Percentiles rank a stretch among this genome's conserved stretches.
Conservation (phyloP, 2,329 filamentous ascomycete genomes). For the Aureobasidium sp. region DNA sequence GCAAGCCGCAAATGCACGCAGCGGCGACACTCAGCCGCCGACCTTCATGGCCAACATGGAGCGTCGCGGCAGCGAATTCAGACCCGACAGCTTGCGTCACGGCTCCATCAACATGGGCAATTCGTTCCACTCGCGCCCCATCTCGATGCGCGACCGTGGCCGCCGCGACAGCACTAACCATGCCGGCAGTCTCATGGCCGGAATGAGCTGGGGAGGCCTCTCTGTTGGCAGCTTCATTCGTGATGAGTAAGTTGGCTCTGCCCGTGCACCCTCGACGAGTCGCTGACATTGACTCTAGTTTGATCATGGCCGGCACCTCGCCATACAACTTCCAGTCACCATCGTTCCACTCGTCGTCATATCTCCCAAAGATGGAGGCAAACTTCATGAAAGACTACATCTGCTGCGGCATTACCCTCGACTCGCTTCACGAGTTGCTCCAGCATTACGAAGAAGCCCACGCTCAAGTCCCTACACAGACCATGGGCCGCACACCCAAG, state of each 20-base stretch:
- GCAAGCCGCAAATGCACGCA: conserved; percentile 35
- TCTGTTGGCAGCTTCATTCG: conserved; percentile 95
- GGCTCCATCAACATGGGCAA: conserved; percentile 48
- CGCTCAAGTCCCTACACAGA: conserved; percentile 50
- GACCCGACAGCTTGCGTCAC: conserved; percentile 41
- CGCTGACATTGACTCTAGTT: conserved; percentile 46
- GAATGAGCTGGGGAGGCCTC: conserved; percentile 95
- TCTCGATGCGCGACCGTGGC: conserved; percentile 51
- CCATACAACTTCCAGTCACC: conserved; percentile 82
- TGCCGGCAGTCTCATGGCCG: conserved; percentile 57
- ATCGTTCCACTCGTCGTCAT: conserved; percentile 93
- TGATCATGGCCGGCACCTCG: conserved; percentile 95
- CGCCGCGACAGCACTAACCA: conserved; percentile 50
- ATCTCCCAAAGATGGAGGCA: conserved; percentile 90
- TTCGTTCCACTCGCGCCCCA: conserved; percentile 54
- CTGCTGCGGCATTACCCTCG: conserved; percentile 83
- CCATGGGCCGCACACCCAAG: conserved; percentile 33
- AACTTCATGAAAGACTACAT: conserved; percentile 97
- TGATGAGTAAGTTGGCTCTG: conserved; percentile 75
- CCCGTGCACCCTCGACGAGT: not conserved
- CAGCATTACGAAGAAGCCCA: conserved; percentile 97
- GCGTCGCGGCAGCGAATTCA: conserved; percentile 27
- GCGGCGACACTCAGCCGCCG: conserved; percentile 6
- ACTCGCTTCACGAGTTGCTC: conserved; percentile 87
- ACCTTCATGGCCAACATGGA: conserved; percentile 7